Base-by-base conservation (phyloP, 257 asterid genomes). In the Plantago elongata region DNA sequence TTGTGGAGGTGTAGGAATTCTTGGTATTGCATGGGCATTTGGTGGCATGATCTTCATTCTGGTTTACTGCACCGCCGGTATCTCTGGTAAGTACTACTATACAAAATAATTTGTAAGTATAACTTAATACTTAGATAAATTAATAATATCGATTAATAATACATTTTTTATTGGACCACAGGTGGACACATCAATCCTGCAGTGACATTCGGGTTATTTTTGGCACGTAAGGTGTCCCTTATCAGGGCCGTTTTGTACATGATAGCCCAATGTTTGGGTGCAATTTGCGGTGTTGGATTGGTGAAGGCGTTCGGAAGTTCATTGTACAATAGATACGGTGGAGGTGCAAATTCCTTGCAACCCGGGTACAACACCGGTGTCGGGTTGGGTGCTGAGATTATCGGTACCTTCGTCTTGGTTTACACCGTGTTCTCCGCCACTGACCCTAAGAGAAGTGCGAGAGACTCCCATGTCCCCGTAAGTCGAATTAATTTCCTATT, bases 21-120 rank as follows among this genome's bases (percentile, higher is more conserved):
- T 88, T 3, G 96, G 96, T 66, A 85, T 88, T 46, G 75, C 96
- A 0, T 88, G 96, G 96, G 96, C 94, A 57, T 88, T 88, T 46
- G 96, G 96, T 6, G 96, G 96, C 78, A 85, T 83, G 96, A 84
- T 88, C 29, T 88, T 84, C 78, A 66, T 88, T 22, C 90, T 84
- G 30, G 96, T 88, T 30, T 88, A 88, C 94, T 85, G 96, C 89
- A 88, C 96, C 65, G 96, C 94, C 60, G 96, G 96, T 10, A 83
- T 88, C 63, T 88, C 96, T 12, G 96, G 95, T 82, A 17, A 62
- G 73, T 54, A 27, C 0, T 34, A 4, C 4, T 34, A 34, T 34
- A 34, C 8, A 3, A 34, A 7, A 34, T 34, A 34, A 34, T 7
- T 6, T 3, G 7, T n/a, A n/a, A n/a, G n/a, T 4, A 34, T 34